Evolutionary conservation across 192 early-diverging fungal genomes (phyloP), one percentile per base, ranked within the genome.

Genomic region (Dimargaris cristalligena): DNA sequence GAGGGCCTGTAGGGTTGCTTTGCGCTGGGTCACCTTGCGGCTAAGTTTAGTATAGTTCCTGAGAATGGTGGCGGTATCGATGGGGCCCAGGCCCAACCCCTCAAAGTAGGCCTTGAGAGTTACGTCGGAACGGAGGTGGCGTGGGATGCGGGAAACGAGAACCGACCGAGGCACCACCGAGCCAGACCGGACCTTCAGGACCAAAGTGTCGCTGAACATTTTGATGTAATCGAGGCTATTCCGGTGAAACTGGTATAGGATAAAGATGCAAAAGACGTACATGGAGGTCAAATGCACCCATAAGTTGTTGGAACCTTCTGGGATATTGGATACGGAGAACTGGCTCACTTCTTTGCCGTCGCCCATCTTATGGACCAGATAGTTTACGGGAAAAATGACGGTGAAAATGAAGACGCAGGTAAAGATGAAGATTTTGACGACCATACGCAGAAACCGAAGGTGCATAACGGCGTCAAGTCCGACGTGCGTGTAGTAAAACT

Each of bases 401-500:
- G 70, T 61, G 10, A 72, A 62, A 44, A 77, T 62, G 18, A 72
- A 33, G 3, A 80, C 10, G 3, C 63, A 62, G 33, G 71, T 66
- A 28, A 80, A 63, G 23, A 71, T 23, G 16, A 74, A 59, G 49
- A 83, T 74, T 32, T 75, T 68, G 33, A 78, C 62, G 56, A 67
- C 70, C 80, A 83, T 83, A 50, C 66, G 63, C 18, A 80, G 62
- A 64, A 83, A 83, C 23, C 75, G 75, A 9, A 83, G 68, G 62
- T 79, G 71, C 78, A 83, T 79, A 30, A 74, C 72, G 0, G 80
- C 77, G 35, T 83, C 80, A 6, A 83, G 61, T 0, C 80, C 80
- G 14, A 77, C 75, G 54, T 75, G 69, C 34, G 61, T 63, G 28
- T 79, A 61, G 62, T 71, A 78, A 44, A 77, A 80, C 10, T 71